Conservation (phyloP, 768 basidiomycete genomes). For the Mycena capillaripes region DNA sequence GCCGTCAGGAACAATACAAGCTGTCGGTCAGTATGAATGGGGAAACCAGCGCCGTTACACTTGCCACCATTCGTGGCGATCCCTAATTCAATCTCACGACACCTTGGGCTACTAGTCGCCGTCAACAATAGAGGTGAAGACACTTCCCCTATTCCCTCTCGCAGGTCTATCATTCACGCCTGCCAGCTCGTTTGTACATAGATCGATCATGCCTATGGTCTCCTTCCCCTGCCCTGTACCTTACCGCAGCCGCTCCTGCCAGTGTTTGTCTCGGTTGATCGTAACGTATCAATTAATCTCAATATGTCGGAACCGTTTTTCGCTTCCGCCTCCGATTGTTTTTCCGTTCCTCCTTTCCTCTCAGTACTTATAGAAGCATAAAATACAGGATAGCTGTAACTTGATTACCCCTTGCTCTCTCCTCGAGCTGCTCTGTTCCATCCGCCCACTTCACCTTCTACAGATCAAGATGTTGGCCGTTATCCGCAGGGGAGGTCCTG, state of each 20-base stretch:
- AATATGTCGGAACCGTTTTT: background rate
- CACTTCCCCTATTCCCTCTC: background rate
- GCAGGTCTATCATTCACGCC: background rate
- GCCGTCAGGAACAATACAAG: too few relatives aligned
- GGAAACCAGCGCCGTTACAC: too few relatives aligned
- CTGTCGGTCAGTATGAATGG: too few relatives aligned
- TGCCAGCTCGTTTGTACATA: conserved; percentile 1
- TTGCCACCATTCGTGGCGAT: background rate
- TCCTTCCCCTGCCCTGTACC: too few relatives aligned
- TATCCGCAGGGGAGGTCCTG: background rate
- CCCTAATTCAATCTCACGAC: background rate
- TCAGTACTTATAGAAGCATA: background rate
- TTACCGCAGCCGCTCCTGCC: too few relatives aligned
- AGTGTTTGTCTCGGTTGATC: background rate
- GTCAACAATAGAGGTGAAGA: background rate
- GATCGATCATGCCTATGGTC: background rate
- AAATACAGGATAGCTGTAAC: background rate
- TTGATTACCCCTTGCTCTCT: background rate
- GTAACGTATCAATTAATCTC: background rate
- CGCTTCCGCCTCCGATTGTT: background rate
- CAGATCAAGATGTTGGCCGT: background rate
- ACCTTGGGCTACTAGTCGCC: background rate
- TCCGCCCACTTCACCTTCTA: background rate
- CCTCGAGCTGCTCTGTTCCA: background rate
- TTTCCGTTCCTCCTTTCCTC: background rate